Conservation (phyloP, 352 stramenopile genomes). For the Pythium apleroticum region DNA sequence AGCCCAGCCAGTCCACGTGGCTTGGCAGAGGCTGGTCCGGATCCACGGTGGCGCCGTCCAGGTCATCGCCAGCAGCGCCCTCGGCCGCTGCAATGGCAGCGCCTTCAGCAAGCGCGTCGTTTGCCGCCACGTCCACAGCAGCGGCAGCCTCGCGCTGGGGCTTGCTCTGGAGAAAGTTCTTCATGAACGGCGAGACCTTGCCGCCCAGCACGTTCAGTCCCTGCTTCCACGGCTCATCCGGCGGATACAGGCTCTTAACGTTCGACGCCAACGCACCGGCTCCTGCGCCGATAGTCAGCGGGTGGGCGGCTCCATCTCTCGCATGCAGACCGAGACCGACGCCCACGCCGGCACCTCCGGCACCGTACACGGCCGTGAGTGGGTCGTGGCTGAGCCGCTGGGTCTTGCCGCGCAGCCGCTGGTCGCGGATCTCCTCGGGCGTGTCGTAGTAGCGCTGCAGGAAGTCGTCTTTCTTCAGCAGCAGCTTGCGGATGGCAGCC, state of each 20-base stretch:
- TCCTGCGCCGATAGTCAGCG: not conserved
- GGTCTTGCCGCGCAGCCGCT: slow-evolving; percentile 69
- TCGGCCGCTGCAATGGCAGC: slow-evolving; percentile 16
- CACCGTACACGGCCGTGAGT: slow-evolving; percentile 22
- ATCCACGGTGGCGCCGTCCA: slow-evolving; percentile 8
- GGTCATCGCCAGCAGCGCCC: slow-evolving; percentile 11
- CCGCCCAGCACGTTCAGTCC: slow-evolving; percentile 44
- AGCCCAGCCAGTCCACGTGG: slow-evolving; percentile 63
- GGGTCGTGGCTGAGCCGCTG: slow-evolving; percentile 31
- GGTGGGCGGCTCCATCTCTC: not conserved
- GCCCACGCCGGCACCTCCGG: not conserved
- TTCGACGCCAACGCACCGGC: slow-evolving; percentile 10
- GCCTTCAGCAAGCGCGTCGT: slow-evolving; percentile 3
- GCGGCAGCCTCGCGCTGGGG: slow-evolving; percentile 1
- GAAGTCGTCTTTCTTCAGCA: slow-evolving; percentile 83
- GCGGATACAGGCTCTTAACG: slow-evolving; percentile 54
- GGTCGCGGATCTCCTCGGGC: slow-evolving; percentile 69
- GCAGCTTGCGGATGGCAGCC: slow-evolving; percentile 75
- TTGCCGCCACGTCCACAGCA: not conserved
- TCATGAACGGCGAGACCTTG: slow-evolving; percentile 65
- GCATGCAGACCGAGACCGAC: not conserved
- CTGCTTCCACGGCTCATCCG: slow-evolving; percentile 72
- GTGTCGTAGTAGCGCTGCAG: slow-evolving; percentile 80
- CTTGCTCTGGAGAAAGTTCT: slow-evolving; percentile 50
- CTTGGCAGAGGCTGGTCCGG: slow-evolving; percentile 16